These are phyloP conservation scores for Bipolaris cookei DNA, from an alignment of 2,329 filamentous ascomycete species.

Conservation along the genomic window DNA sequence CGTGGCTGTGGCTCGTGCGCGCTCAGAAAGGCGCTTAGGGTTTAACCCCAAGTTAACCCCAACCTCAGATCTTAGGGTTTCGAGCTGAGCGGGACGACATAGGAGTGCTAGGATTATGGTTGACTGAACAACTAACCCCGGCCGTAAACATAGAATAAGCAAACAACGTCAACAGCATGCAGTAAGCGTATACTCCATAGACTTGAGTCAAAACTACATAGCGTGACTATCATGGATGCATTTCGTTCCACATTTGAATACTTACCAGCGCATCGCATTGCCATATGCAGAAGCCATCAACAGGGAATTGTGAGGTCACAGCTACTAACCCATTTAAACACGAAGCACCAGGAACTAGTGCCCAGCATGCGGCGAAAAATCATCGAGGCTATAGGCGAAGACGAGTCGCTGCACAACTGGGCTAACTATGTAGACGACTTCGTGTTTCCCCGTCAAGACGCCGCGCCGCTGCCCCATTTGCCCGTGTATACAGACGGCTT, in stretches of 20 bases:
- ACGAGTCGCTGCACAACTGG: neutral
- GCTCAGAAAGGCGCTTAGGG: no score
- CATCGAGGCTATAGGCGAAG: neutral
- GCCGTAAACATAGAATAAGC: no score
- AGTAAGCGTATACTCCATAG: no score
- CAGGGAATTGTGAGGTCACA: neutral
- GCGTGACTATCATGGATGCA: conserved; percentile 7
- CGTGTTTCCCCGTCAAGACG: neutral
- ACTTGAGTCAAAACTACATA: neutral
- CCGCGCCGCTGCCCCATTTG: neutral
- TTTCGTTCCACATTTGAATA: neutral
- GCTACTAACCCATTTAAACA: neutral
- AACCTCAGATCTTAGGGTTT: neutral
- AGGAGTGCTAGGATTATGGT: neutral
- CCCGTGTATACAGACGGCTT: neutral
- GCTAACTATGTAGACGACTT: neutral
- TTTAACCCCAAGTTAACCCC: neutral
- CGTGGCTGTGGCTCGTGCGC: no score
- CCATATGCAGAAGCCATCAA: neutral
- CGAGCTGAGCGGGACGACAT: neutral
- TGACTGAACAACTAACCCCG: no score
- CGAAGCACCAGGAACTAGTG: neutral
- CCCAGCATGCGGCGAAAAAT: neutral
- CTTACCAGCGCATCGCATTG: neutral
- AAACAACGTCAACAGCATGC: no score